phyloP scores from a whole-genome alignment of 371 early-diverging fungal species.

The Mucor velutinosus region DNA sequence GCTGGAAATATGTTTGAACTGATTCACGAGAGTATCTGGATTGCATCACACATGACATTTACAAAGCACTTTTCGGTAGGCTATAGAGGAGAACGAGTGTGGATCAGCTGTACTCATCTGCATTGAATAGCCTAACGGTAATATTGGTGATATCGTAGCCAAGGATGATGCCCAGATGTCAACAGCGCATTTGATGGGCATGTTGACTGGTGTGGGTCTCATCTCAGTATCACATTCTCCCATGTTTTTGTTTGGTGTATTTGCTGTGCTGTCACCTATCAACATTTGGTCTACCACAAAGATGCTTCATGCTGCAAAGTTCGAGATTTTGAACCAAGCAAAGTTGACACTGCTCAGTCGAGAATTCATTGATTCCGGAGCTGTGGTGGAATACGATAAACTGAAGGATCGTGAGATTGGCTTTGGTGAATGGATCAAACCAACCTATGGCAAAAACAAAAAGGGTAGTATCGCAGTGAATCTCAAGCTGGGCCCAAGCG shows the following conservation, averaged over 20 bases:
- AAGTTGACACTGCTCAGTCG: constrained; percentile 55
- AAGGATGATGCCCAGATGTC: constrained; percentile 79
- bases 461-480: constrained; percentile 32
- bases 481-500: constrained; percentile 47
- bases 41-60: constrained; percentile 76
- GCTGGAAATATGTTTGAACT: constrained; percentile 64
- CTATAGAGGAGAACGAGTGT: constrained; percentile 3
- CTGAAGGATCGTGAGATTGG: constrained; percentile 49
- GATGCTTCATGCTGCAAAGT: constrained; percentile 62
- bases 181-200: constrained; percentile 68
- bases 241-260: constrained; percentile 57
- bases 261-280: constrained; percentile 57
- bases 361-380: constrained; percentile 47
- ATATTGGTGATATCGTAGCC: constrained; percentile 73
- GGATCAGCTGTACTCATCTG: not conserved
- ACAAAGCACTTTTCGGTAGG: constrained; percentile 70
- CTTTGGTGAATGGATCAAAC: constrained; percentile 70
- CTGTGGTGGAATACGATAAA: constrained; percentile 42
- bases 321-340: constrained; percentile 70
- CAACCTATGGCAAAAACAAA: constrained; percentile 23
- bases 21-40: constrained; percentile 70
- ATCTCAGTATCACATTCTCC: constrained; percentile 62
- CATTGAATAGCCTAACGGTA: constrained; percentile 49
- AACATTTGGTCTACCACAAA: constrained; percentile 60
- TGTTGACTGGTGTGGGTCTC: constrained; percentile 66